These are phyloP conservation scores for Jacaranda copaia DNA, from an alignment of 257 asterid genomes.

Conservation along the genomic window DNA sequence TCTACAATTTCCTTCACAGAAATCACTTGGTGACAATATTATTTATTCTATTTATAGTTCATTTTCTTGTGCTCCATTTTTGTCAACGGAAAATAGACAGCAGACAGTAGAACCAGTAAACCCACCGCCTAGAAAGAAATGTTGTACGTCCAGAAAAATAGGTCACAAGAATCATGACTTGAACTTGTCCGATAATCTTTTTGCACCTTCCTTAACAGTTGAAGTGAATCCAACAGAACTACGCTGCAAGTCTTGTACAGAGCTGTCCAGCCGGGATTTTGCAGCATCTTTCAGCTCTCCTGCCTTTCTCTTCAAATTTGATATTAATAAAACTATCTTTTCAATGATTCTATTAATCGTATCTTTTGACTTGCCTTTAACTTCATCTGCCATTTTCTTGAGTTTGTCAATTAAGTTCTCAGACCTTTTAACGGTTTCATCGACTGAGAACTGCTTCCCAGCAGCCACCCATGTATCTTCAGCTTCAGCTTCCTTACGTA, in stretches of 20 bases:
- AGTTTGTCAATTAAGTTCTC: slow-evolving; percentile 78
- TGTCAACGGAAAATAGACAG: slow-evolving; percentile 12
- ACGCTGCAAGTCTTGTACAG: slow-evolving; percentile 57
- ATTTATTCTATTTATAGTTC: slow-evolving; percentile 24
- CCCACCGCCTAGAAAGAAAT: neutral
- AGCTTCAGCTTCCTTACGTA: slow-evolving; percentile 82
- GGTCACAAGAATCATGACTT: slow-evolving; percentile 60
- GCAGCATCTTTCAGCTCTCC: slow-evolving; percentile 63
- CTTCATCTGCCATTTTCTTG: slow-evolving; percentile 68
- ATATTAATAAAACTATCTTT: slow-evolving; percentile 53
- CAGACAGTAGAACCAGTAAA: neutral
- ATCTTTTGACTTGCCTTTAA: slow-evolving; percentile 69
- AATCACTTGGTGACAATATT: neutral
- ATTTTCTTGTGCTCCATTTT: slow-evolving; percentile 31
- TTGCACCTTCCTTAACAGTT: slow-evolving; percentile 63
- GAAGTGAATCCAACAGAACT: slow-evolving; percentile 53
- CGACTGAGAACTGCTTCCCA: slow-evolving; percentile 66
- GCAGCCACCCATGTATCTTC: slow-evolving; percentile 75
- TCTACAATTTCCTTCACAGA: slow-evolving; percentile 29
- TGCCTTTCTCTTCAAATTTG: slow-evolving; percentile 60
- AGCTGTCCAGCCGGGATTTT: slow-evolving; percentile 46
- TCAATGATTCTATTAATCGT: slow-evolving; percentile 66
- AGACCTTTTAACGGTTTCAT: slow-evolving; percentile 72
- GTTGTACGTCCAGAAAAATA: neutral
- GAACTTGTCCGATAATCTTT: slow-evolving; percentile 84